phyloP scores from a whole-genome alignment of 331 rosid genomes.

The Arachis monticola region DNA sequence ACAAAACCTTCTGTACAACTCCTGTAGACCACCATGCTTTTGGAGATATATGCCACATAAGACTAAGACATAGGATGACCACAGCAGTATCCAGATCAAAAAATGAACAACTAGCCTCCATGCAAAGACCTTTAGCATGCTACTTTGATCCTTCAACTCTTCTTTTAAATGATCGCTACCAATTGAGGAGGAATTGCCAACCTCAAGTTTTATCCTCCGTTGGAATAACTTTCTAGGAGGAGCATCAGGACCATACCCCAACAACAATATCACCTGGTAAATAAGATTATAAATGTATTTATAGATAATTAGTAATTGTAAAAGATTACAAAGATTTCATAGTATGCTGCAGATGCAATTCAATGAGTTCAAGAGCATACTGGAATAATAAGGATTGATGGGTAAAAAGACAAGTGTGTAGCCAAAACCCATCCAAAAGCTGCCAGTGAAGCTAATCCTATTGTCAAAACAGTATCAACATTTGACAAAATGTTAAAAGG shows the following conservation, averaged over 20 bases:
- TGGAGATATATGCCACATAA: slow-evolving; percentile 67
- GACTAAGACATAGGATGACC: slow-evolving; percentile 75
- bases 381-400: slow-evolving; percentile 77
- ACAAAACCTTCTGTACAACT: slow-evolving; percentile 86
- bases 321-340: slow-evolving; percentile 13
- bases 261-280: slow-evolving; percentile 67
- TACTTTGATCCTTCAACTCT: slow-evolving; percentile 45
- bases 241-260: slow-evolving; percentile 85
- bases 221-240: slow-evolving; percentile 76
- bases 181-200: slow-evolving; percentile 48
- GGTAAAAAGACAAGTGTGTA: slow-evolving; percentile 88
- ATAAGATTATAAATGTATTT: slow-evolving; percentile 19
- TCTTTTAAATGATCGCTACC: slow-evolving; percentile 47
- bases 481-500: slow-evolving; percentile 24
- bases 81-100: slow-evolving; percentile 59
- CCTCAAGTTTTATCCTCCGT: slow-evolving; percentile 46
- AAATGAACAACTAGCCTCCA: slow-evolving; percentile 65
- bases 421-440: slow-evolving; percentile 99
- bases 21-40: slow-evolving; percentile 77
- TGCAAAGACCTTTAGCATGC: slow-evolving; percentile 51
- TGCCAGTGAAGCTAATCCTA: slow-evolving; percentile 78
- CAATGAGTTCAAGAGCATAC: slow-evolving; percentile 54
- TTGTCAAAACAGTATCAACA: slow-evolving; percentile 43
- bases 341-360: slow-evolving; percentile 28
- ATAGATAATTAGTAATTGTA: slow-evolving; percentile 28